Percentiles rank a stretch among this genome's conserved stretches.
phyloP scores from a whole-genome alignment of 2,329 filamentous ascomycete species.

The Aspergillus proliferans region DNA sequence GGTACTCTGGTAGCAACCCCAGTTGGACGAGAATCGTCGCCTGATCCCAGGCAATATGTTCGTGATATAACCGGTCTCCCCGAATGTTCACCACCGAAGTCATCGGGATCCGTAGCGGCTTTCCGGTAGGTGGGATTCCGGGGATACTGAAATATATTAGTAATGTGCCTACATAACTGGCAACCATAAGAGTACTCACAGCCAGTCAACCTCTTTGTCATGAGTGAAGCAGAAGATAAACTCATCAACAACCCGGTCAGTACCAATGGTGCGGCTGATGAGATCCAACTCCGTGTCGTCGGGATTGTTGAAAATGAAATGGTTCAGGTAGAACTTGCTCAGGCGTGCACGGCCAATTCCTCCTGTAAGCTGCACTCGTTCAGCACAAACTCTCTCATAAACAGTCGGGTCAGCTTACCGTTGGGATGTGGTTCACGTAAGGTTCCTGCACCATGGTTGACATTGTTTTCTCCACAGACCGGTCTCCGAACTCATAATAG shows the following conservation, averaged over 20 bases:
- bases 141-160: slow-evolving; percentile 40
- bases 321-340: slow-evolving; percentile 62
- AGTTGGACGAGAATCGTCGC: slow-evolving; percentile 56
- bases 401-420: slow-evolving; percentile 37
- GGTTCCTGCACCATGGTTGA: slow-evolving; percentile 73
- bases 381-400: neutral
- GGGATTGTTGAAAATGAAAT: slow-evolving; percentile 71
- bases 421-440: slow-evolving; percentile 72
- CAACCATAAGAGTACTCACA: slow-evolving; percentile 44
- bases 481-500: slow-evolving; percentile 61
- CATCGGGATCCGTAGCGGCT: slow-evolving; percentile 54
- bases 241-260: slow-evolving; percentile 66
- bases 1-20: slow-evolving; percentile 58
- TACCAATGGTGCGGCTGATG: slow-evolving; percentile 64
- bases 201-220: slow-evolving; percentile 58
- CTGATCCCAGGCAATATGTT: slow-evolving; percentile 68
- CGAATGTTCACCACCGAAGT: slow-evolving; percentile 61
- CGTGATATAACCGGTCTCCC: slow-evolving; percentile 62
- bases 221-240: slow-evolving; percentile 63
- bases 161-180: neutral
- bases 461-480: slow-evolving; percentile 68
- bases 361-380: slow-evolving; percentile 48
- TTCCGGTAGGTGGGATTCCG: slow-evolving; percentile 53
- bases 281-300: slow-evolving; percentile 62
- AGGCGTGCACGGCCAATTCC: slow-evolving; percentile 61